A percentile compares a stretch with the other conserved stretches of the same genome.
These are phyloP conservation scores for Porcisia hertigi DNA, from an alignment of 208 protist genomes.

Conservation along the genomic window DNA sequence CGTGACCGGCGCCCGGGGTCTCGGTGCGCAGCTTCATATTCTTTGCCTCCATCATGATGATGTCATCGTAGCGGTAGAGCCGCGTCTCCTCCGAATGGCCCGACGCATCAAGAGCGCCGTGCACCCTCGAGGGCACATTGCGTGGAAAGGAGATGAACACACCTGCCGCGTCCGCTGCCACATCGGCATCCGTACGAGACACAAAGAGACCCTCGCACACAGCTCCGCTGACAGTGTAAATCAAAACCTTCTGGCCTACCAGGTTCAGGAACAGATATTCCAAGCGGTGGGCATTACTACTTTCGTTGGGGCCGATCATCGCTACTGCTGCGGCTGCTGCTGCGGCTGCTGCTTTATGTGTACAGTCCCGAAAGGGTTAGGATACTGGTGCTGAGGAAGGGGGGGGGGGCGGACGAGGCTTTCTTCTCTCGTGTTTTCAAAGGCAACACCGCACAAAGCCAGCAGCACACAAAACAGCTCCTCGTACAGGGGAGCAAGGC, in stretches of 20 bases:
- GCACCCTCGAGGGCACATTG: slow-evolving; percentile 48
- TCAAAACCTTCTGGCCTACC: slow-evolving; percentile 80
- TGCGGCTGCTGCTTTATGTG: too few relatives aligned
- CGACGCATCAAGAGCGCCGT: slow-evolving; percentile 49
- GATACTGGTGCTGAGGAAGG: background rate
- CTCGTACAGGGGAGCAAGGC: background rate
- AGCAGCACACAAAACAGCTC: background rate
- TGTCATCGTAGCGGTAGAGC: slow-evolving; percentile 64
- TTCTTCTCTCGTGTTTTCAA: background rate
- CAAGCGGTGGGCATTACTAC: slow-evolving; percentile 77
- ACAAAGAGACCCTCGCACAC: slow-evolving; percentile 85
- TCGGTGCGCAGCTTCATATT: slow-evolving; percentile 75
- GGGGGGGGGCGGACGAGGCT: background rate
- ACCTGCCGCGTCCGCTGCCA: slow-evolving; percentile 41
- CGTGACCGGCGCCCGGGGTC: slow-evolving; percentile 54
- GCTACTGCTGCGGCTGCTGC: background rate
- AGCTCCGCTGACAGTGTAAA: slow-evolving; percentile 75
- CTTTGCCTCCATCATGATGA: slow-evolving; percentile 76
- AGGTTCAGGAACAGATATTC: slow-evolving; percentile 91
- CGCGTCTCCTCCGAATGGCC: slow-evolving; percentile 40
- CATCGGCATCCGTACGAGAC: slow-evolving; percentile 75
- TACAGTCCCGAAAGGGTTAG: background rate
- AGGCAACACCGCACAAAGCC: background rate
- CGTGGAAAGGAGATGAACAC: slow-evolving; percentile 74
- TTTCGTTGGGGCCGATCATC: slow-evolving; percentile 46